phyloP scores from a whole-genome alignment of 2,329 filamentous ascomycete species.

The Clarireedia monteithiana region DNA sequence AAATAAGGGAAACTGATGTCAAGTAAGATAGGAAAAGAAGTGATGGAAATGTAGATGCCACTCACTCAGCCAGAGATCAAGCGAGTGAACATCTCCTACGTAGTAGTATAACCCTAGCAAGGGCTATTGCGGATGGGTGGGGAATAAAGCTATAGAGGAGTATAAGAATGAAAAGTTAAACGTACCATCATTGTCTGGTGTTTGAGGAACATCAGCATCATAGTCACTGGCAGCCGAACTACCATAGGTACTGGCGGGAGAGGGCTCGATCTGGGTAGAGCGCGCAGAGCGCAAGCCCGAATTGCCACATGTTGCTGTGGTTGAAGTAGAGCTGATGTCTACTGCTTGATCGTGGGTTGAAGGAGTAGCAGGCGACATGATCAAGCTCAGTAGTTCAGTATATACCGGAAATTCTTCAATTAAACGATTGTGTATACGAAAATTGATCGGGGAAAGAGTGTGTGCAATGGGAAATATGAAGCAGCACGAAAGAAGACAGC shows the following conservation, averaged over 20 bases:
- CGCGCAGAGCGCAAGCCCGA: not conserved
- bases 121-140: not conserved
- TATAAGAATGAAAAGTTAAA: not conserved
- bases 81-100: no score
- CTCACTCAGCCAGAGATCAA: no score
- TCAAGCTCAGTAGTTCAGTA: not conserved
- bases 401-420: not conserved
- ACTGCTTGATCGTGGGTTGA: not conserved
- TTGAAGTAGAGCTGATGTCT: not conserved
- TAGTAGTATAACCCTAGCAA: not conserved
- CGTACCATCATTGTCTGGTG: constrained; percentile 19
- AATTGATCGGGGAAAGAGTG: not conserved
- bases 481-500: not conserved
- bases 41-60: no score
- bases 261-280: constrained; percentile 13
- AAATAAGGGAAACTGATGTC: no score
- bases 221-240: constrained; percentile 18
- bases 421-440: not conserved
- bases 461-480: not conserved
- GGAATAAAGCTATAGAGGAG: not conserved
- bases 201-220: constrained; percentile 14
- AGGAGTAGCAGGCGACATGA: constrained; percentile 10
- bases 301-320: not conserved
- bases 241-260: constrained; percentile 23
- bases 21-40: no score